Conservation (phyloP, 768 basidiomycete genomes). For the Tricholoma hemisulphureum region DNA sequence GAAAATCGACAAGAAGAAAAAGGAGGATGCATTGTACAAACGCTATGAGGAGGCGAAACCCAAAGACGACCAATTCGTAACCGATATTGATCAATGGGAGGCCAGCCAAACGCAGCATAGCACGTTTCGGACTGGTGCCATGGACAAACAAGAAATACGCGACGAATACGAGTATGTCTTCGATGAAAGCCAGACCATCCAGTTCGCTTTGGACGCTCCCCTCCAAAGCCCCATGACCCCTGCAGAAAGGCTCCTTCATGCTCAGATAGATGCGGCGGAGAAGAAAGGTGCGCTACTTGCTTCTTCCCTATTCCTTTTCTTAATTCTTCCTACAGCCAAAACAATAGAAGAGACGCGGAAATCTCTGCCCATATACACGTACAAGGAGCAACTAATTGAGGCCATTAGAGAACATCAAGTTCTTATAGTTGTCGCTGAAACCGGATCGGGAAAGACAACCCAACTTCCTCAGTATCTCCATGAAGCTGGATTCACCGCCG, state of each 20-base stretch:
- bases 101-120: conserved; percentile 86
- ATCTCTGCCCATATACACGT: conserved; percentile 87
- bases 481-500: conserved; percentile 91
- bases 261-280: conserved; percentile 90
- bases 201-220: conserved; percentile 86
- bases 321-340: conserved; percentile 50
- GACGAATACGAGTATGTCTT: conserved; percentile 97
- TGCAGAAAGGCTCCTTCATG: conserved; percentile 80
- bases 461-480: conserved; percentile 98
- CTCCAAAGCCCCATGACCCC: conserved; percentile 62
- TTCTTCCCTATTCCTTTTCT: background rate
- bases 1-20: conserved; percentile 96
- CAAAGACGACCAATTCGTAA: conserved; percentile 91
- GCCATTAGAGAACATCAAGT: conserved; percentile 92
- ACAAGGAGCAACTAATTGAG: conserved; percentile 82
- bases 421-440: conserved; percentile 96
- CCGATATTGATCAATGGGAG: conserved; percentile 98
- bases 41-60: conserved; percentile 94
- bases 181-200: conserved; percentile 95
- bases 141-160: conserved; percentile 81
- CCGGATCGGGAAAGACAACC: conserved; percentile 98
- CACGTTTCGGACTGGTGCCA: conserved; percentile 85
- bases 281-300: conserved; percentile 62
- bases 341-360: conserved; percentile 93
- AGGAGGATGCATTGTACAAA: conserved; percentile 86